phyloP scores from a whole-genome alignment of 2,329 filamentous ascomycete genomes.

The Emmonsiellopsis sp. region DNA sequence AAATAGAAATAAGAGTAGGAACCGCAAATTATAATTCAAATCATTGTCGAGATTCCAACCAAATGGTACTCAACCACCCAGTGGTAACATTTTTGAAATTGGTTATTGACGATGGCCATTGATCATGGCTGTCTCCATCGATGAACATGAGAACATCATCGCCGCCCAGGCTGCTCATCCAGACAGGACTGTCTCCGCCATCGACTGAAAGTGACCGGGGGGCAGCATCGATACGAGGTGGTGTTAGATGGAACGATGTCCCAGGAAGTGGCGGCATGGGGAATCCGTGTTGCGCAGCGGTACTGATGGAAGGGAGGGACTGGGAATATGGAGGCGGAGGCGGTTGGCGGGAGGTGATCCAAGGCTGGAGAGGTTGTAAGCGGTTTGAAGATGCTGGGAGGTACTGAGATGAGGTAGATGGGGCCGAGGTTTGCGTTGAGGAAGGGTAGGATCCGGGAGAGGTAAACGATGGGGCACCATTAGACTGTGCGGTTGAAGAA shows the following conservation, averaged over 20 bases:
- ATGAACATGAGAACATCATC: slow-evolving; percentile 13
- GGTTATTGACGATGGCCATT: slow-evolving; percentile 3
- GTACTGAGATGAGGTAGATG: slow-evolving; percentile 9
- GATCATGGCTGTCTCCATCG: slow-evolving; percentile 9
- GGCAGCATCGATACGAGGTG: neutral
- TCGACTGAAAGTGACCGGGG: neutral
- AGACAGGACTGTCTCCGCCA: neutral
- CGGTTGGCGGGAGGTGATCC: slow-evolving; percentile 24
- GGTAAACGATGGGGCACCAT: slow-evolving; percentile 21
- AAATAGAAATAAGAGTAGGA: neutral
- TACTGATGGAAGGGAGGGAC: slow-evolving; percentile 23
- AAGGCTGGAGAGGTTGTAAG: slow-evolving; percentile 31
- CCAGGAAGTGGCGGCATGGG: slow-evolving; percentile 13
- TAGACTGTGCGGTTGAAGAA: slow-evolving; percentile 16
- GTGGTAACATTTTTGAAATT: neutral
- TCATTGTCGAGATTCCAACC: slow-evolving; percentile 1
- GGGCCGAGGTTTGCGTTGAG: slow-evolving; percentile 14
- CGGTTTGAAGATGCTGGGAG: slow-evolving; percentile 24
- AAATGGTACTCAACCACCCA: slow-evolving; percentile 9
- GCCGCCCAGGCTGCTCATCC: slow-evolving; percentile 8
- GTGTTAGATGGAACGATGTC: slow-evolving; percentile 1
- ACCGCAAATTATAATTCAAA: neutral
- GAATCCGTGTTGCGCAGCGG: slow-evolving; percentile 28
- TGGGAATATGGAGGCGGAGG: slow-evolving; percentile 5
- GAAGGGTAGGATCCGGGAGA: slow-evolving; percentile 16